These are phyloP conservation scores for Globisporangium ultimum DNA, from an alignment of 352 stramenopile genomes.

Conservation along the genomic window DNA sequence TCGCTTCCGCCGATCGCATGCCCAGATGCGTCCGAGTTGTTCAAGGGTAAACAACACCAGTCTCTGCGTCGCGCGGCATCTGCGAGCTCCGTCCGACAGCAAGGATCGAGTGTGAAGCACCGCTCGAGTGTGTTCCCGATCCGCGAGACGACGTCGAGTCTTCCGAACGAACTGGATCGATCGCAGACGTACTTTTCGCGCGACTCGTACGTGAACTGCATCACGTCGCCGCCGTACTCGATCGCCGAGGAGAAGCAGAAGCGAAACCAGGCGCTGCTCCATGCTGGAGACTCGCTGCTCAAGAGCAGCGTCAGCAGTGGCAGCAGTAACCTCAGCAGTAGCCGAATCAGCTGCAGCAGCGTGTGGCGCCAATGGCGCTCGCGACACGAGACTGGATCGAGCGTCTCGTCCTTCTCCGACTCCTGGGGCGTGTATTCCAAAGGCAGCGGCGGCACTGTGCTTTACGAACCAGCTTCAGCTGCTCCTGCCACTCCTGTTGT, in stretches of 20 bases:
- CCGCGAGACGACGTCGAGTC: constrained; percentile 9
- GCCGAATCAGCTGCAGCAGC: background rate
- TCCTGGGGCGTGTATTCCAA: background rate
- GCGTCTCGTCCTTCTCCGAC: too few species aligned
- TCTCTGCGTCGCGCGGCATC: constrained; percentile 10
- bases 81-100: background rate
- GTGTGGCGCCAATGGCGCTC: background rate
- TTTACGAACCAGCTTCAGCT: constrained; percentile 5
- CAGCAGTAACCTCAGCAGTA: background rate
- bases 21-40: constrained; percentile 2
- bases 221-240: constrained; percentile 2
- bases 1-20: constrained; percentile 16
- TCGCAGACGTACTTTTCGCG: constrained; percentile 13
- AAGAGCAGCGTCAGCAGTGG: background rate
- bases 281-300: background rate
- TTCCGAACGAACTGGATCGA: constrained; percentile 8
- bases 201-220: constrained; percentile 16
- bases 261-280: background rate
- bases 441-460: constrained; percentile 16
- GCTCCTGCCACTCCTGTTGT: too few species aligned
- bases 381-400: background rate
- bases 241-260: background rate
- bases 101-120: background rate
- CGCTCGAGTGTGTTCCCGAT: constrained; percentile 11
- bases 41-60: constrained; percentile 12